Evolutionary conservation across 2,329 filamentous ascomycete species (phyloP), one percentile per base, ranked within the genome.

Genomic region (Epichloe sp.): DNA sequence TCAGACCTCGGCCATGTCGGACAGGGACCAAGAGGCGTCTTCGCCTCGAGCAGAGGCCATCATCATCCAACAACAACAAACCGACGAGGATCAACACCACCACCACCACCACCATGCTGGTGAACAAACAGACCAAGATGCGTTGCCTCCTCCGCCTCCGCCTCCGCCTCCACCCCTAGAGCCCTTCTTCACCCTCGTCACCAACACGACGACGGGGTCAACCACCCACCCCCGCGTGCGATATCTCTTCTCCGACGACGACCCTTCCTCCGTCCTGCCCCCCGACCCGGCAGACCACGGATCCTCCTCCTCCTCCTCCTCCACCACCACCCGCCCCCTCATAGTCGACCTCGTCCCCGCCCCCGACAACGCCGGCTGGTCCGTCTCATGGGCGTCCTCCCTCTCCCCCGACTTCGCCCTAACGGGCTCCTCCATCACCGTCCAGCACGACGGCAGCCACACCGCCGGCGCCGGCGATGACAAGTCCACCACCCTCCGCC

Each of bases 191-290:
- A 85, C 88, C 1, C 74, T 96, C 42, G 75, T 97, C 56, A 82
- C 87, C 62, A 89, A 95, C 65, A 70, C 77, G 11, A 77, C 80
- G n/a, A 83, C 79, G 8, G 77, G 80, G 59, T 79, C 86, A 44
- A 86, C 88, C 55, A 77, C 88, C 60, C 90, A 97, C 64, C 93
- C 91, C 1, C 82, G 80, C 49, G 82, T 95, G 1, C 88, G 91
- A 70, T 97, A 97, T 70, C 78, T 97, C 62, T 97, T 98, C 71
- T 80, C 80, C 59, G 90, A 97, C 66, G 93, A 97, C 67, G 89
- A 96, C 62, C 79, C 82, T 2, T 85, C 90, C 45, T 85, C 89
- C 44, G 72, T 86, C 44, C 73, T 95, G 38, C 85, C 23, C 23
- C 2, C 85, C 1, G 36, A 50, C 21, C 76, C 80, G 38, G 82